These are phyloP conservation scores for Alternaria triticimaculans DNA, from an alignment of 2,329 filamentous ascomycete genomes.

Conservation along the genomic window DNA sequence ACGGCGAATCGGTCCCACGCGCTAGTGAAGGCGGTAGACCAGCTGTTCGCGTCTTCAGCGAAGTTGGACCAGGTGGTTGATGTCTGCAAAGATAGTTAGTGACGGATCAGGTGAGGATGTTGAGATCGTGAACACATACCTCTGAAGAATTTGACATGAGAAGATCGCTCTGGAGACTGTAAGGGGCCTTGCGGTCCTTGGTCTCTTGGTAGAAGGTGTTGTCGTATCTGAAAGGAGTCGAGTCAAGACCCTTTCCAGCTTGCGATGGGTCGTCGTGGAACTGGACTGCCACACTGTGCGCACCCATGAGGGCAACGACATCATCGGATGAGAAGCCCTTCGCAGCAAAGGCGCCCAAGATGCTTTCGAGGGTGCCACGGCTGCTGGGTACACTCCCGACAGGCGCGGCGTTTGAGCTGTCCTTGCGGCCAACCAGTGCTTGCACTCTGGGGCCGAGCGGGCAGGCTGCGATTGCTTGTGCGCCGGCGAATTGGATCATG, in stretches of 20 bases:
- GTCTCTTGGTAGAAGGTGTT: constrained; percentile 40
- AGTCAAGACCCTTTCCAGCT: constrained; percentile 34
- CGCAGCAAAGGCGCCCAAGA: constrained; percentile 31
- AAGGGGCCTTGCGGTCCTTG: constrained; percentile 31
- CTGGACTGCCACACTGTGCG: constrained; percentile 38
- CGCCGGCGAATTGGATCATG: constrained; percentile 37
- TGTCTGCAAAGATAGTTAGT: constrained; percentile 18
- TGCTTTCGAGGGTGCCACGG: constrained; percentile 20
- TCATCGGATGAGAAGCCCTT: constrained; percentile 39
- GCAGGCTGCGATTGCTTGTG: constrained; percentile 30
- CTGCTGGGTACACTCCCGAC: constrained; percentile 20
- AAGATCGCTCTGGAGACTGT: constrained; percentile 30
- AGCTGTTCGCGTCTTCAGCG: constrained; percentile 18
- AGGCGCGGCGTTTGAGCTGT: constrained; percentile 22
- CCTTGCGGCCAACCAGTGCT: constrained; percentile 30
- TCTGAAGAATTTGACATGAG: constrained; percentile 26
- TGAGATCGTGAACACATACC: constrained; percentile 1
- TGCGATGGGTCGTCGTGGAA: constrained; percentile 31
- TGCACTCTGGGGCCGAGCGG: constrained; percentile 29
- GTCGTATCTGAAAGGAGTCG: constrained; percentile 38
- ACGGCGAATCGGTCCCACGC: constrained; percentile 32
- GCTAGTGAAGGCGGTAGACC: constrained; percentile 26
- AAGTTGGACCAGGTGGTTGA: constrained; percentile 23
- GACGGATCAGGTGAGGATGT: background rate
- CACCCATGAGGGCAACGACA: constrained; percentile 44